Conservation (phyloP, 2,329 filamentous ascomycete genomes). For the Septoria petroselini region DNA sequence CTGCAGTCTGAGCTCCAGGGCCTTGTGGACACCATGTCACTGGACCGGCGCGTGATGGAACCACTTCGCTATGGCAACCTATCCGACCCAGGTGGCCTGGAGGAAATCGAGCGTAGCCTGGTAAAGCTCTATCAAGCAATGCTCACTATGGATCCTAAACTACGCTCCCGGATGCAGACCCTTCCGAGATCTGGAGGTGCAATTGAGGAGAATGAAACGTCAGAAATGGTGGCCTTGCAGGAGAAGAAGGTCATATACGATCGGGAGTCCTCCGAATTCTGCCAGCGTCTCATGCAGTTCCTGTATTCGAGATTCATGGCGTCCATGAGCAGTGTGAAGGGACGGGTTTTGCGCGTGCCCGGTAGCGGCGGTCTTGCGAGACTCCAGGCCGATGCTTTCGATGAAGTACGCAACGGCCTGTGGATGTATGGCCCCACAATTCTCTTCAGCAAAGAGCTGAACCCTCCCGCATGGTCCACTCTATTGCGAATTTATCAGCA, state of each 20-base stretch:
- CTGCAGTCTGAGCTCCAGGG: slow-evolving; percentile 85
- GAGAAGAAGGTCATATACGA: slow-evolving; percentile 92
- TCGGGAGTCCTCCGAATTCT: slow-evolving; percentile 70
- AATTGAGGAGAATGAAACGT: slow-evolving; percentile 65
- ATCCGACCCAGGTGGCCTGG: slow-evolving; percentile 66
- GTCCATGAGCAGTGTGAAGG: slow-evolving; percentile 58
- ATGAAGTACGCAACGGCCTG: slow-evolving; percentile 66
- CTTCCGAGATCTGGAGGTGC: slow-evolving; percentile 50
- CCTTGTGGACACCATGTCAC: slow-evolving; percentile 86
- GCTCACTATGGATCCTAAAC: slow-evolving; percentile 83
- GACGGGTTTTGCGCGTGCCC: slow-evolving; percentile 38
- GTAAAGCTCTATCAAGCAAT: slow-evolving; percentile 87
- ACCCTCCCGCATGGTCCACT: slow-evolving; percentile 74
- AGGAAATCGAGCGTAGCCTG: slow-evolving; percentile 73
- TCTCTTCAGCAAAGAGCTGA: slow-evolving; percentile 83
- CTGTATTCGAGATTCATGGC: slow-evolving; percentile 77
- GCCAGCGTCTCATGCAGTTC: slow-evolving; percentile 75
- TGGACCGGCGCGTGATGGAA: slow-evolving; percentile 71
- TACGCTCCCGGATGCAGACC: slow-evolving; percentile 54
- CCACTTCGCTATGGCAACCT: slow-evolving; percentile 71
- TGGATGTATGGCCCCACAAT: slow-evolving; percentile 88
- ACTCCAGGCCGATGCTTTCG: slow-evolving; percentile 67
- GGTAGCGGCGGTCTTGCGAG: slow-evolving; percentile 44
- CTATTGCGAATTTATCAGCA: slow-evolving; percentile 78
- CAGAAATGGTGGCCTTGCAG: slow-evolving; percentile 87